These are phyloP conservation scores for Lunularia cruciata DNA, from an alignment of 225 moss, liverwort and hornwort genomes.

Conservation along the genomic window DNA sequence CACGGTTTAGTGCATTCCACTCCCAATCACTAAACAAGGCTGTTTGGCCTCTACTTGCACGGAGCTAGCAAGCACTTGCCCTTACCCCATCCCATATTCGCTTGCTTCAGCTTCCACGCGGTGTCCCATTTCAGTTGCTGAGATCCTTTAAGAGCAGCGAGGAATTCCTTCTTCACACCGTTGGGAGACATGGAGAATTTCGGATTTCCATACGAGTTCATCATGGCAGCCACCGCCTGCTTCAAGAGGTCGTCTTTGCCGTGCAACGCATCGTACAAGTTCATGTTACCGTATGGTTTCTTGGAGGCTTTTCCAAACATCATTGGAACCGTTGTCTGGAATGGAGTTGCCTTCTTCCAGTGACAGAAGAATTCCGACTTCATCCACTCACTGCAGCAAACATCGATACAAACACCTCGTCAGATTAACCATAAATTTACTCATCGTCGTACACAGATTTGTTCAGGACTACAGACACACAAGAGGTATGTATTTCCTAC, in stretches of 20 bases:
- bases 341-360: conserved; percentile 68
- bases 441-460: neutral
- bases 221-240: conserved; percentile 61
- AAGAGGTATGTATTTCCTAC: neutral
- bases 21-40: no score
- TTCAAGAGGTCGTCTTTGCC: conserved; percentile 59
- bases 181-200: conserved; percentile 63
- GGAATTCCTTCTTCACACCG: conserved; percentile 46
- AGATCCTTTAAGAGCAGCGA: conserved; percentile 42
- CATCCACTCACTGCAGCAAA: conserved; percentile 60
- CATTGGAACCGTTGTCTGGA: conserved; percentile 60
- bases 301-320: conserved; percentile 64
- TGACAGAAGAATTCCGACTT: conserved; percentile 59
- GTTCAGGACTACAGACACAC: neutral
- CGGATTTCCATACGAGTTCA: conserved; percentile 59
- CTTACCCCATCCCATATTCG: conserved; percentile 61
- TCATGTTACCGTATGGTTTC: conserved; percentile 54
- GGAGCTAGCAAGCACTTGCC: conserved; percentile 71
- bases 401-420: neutral
- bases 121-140: conserved; percentile 43
- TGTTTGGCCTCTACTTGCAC: conserved; percentile 55
- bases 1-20: no score
- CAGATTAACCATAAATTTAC: neutral
- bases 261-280: conserved; percentile 50
- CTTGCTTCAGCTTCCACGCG: conserved; percentile 50